Base-by-base conservation (phyloP, 495 filamentous ascomycete genomes). In the Chaetomium fimeti region DNA sequence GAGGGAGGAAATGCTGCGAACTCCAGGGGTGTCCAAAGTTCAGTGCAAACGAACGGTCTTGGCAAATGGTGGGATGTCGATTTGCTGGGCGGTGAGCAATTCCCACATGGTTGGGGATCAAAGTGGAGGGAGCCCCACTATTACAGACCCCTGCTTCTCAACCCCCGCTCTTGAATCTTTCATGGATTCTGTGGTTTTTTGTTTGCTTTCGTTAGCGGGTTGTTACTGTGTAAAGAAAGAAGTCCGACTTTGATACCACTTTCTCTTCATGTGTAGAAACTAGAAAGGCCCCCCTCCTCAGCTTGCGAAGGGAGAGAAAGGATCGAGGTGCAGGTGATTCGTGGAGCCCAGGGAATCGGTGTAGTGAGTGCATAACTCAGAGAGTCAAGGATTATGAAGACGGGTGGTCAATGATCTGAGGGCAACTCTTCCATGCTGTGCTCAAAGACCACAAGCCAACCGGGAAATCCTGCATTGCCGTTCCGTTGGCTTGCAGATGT, bases 41-140 rank as follows among this genome's bases (percentile, higher is more conserved):
- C 12, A 15, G 43, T 6, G 45, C 20, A 49, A 49, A n/a, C n/a
- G 8, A n/a, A n/a, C 18, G 45, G 45, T 49, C 45, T 49, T 24
- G 45, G 45, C 45, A 49, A 47, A 24, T 49, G 45, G 45, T 22
- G 45, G 20, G 20, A 36, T 36, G 45, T 20, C 8, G 20, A 49
- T 18, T 43, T 49, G 29, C 9, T 11, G 60, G 45, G 51, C 60
- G 60, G 60, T 62, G 51, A 62, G 28, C 9, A 40, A 4, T 45
- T 62, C 18, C 60, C 60, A 62, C 60, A 55, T 36, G 51, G 38
- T 53, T 47, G 60, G 60, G 45, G 45, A 45, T 24, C 20, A 16
- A 16, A 40, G 59, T 2, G 38, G 52, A 32, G 25, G 12, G 25
- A 4, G 40, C 45, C 20, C 58, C 58, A 51, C 58, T 51, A 7